Conservation (phyloP, 139 green algal genomes). For the Auxenochlorella pyrenoidosa region DNA sequence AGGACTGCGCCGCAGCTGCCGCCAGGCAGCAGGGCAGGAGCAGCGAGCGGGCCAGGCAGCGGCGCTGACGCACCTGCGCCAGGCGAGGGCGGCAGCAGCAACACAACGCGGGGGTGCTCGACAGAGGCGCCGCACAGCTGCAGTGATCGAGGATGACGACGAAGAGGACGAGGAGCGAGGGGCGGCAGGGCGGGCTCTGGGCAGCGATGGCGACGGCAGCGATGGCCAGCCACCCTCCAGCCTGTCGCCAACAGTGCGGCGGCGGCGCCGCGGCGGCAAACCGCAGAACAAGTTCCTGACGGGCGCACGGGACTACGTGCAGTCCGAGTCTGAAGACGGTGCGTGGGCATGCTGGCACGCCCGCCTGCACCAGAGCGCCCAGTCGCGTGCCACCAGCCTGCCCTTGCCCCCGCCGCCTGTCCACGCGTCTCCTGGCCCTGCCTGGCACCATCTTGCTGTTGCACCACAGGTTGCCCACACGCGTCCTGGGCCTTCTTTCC, state of each 20-base stretch:
- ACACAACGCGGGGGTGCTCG: neutral
- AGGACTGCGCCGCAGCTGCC: neutral
- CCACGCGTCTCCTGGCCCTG: neutral
- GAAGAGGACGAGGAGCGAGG: neutral
- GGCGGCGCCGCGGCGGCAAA: neutral
- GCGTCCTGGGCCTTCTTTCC: too few relatives aligned
- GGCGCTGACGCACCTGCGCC: neutral
- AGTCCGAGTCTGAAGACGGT: slow-evolving; percentile 22
- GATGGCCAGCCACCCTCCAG: too few relatives aligned
- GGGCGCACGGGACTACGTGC: slow-evolving; percentile 6
- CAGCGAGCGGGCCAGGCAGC: neutral
- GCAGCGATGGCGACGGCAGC: neutral
- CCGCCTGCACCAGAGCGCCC: neutral
- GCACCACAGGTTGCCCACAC: too few relatives aligned
- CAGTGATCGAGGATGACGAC: neutral
- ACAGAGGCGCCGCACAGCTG: neutral
- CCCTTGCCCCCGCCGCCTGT: neutral
- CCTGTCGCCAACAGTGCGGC: too few relatives aligned
- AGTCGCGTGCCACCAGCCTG: neutral
- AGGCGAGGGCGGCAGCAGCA: neutral
- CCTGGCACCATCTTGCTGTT: too few relatives aligned
- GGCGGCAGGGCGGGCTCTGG: neutral
- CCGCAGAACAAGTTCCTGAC: neutral
- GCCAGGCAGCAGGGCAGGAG: neutral
- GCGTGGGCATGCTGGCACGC: neutral